Base-by-base conservation (phyloP, 352 stramenopile genomes). In the Phytophthora sansomeana region DNA sequence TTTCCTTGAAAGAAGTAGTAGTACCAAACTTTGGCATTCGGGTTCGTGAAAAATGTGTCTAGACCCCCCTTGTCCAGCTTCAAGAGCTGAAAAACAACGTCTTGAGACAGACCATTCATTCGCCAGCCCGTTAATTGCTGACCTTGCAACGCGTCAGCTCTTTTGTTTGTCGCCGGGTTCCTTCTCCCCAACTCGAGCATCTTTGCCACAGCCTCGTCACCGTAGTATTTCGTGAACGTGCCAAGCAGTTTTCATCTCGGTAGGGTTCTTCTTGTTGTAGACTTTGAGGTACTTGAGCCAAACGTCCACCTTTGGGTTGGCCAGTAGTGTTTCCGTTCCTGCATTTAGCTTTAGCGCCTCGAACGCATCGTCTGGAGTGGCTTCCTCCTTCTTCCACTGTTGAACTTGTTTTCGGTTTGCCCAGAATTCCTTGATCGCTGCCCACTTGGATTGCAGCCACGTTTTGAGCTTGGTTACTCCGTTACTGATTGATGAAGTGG, bases 241-340 rank as follows among this genome's bases (percentile, higher is more conserved):
- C 38, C 58, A 6, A 66, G 4, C 29, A 66, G 19, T 26, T 48
- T 53, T 19, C 42, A 41, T 48, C 8, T 54, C 26, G 3, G 2
- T n/a, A 19, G 36, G 38, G 19, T 47, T 39, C 46, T 48, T 43
- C 39, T 46, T 41, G 47, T 59, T 66, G 21, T 51, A 51, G 28
- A 30, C 53, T 48, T 5, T 60, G 44, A 7, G 30, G 14, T 28
- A 35, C 30, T 4, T 48, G 14, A 43, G 0, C n/a, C 38, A 66
- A 21, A 24, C 17, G 8, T 60, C 10, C 1, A 67, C 5, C 9
- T 67, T 60, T 5, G 47, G 14, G 39, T 60, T 54, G 21, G 19
- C 30, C 3, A 67, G 32, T n/a, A 48, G 6, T 14, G 39, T 35
- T 10, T 60, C 48, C 14, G 49, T 17, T 49, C 36, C 49, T 8